Evolutionary conservation across 495 filamentous ascomycete species (phyloP).

Genomic region (Rhypophila decipiens): DNA sequence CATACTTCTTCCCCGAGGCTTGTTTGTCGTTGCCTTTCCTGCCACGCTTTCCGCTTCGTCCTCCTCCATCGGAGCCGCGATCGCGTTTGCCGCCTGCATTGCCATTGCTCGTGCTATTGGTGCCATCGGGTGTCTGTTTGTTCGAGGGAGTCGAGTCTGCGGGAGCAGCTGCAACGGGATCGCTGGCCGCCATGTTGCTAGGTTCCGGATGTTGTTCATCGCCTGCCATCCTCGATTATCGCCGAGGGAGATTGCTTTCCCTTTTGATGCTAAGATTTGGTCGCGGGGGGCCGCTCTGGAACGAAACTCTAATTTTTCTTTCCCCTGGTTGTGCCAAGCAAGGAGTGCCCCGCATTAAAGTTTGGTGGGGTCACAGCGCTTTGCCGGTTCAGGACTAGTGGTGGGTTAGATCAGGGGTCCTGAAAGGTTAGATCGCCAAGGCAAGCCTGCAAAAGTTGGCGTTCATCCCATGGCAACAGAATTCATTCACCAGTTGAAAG

Average conservation of each 20-base stretch:
- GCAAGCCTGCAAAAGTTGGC: no score
- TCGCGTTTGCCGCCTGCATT: background rate
- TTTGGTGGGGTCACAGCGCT: no score
- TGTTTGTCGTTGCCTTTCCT: background rate
- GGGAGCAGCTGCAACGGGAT: slow-evolving; percentile 2
- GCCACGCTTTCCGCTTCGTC: slow-evolving; percentile 4
- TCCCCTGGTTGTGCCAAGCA: no score
- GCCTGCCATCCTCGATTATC: background rate
- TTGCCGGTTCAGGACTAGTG: no score
- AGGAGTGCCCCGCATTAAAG: no score
- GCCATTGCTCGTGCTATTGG: slow-evolving; percentile 2
- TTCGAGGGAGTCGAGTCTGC: background rate
- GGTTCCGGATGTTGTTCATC: slow-evolving; percentile 10
- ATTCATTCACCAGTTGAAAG: no score
- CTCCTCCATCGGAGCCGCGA: background rate
- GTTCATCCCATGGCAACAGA: no score
- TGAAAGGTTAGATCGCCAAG: no score
- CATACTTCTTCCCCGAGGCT: background rate
- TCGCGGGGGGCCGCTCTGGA: no score
- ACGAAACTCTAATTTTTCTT: no score
- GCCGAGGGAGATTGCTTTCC: background rate
- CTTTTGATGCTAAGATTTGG: no score
- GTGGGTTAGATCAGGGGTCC: no score
- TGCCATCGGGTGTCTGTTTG: background rate
- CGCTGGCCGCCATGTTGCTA: slow-evolving; percentile 13